These are phyloP conservation scores for Alternaria sp. DNA, from an alignment of 2,329 filamentous ascomycete genomes.

Conservation along the genomic window DNA sequence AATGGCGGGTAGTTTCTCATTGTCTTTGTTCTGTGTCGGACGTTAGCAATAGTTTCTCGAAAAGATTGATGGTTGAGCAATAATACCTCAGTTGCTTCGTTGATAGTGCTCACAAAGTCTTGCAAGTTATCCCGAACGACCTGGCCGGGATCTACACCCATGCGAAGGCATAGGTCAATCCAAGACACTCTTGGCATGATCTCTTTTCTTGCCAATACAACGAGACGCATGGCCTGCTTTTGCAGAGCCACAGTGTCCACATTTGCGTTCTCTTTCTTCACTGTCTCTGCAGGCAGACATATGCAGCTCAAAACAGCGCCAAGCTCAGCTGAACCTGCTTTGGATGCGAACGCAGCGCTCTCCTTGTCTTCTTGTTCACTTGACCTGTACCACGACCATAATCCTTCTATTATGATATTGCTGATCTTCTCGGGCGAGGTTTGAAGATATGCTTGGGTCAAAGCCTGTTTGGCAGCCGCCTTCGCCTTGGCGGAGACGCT, in stretches of 20 bases:
- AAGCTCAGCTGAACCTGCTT: slow-evolving; percentile 69
- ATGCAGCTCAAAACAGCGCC: slow-evolving; percentile 67
- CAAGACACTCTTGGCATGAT: slow-evolving; percentile 80
- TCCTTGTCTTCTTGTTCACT: slow-evolving; percentile 79
- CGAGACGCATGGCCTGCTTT: slow-evolving; percentile 74
- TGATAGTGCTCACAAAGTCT: slow-evolving; percentile 72
- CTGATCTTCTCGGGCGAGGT: slow-evolving; percentile 63
- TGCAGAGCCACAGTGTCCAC: slow-evolving; percentile 63
- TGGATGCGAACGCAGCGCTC: slow-evolving; percentile 69
- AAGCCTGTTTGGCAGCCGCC: slow-evolving; percentile 64
- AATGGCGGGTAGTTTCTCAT: slow-evolving; percentile 48
- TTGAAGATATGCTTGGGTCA: slow-evolving; percentile 70
- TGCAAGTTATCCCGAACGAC: slow-evolving; percentile 71
- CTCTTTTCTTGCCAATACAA: slow-evolving; percentile 79
- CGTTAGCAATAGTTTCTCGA: not conserved
- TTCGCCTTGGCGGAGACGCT: slow-evolving; percentile 67
- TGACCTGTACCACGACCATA: slow-evolving; percentile 80
- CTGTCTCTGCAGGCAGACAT: slow-evolving; percentile 63
- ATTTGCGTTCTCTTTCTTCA: slow-evolving; percentile 51
- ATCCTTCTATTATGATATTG: slow-evolving; percentile 68
- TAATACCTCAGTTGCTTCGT: slow-evolving; percentile 62
- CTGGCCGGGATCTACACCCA: slow-evolving; percentile 80
- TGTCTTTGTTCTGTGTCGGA: slow-evolving; percentile 24
- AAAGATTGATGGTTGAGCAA: slow-evolving; percentile 32
- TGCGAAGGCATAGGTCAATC: slow-evolving; percentile 86